These are phyloP conservation scores for Syncephalis fuscata DNA, from an alignment of 371 early-diverging fungal species.

Conservation along the genomic window DNA sequence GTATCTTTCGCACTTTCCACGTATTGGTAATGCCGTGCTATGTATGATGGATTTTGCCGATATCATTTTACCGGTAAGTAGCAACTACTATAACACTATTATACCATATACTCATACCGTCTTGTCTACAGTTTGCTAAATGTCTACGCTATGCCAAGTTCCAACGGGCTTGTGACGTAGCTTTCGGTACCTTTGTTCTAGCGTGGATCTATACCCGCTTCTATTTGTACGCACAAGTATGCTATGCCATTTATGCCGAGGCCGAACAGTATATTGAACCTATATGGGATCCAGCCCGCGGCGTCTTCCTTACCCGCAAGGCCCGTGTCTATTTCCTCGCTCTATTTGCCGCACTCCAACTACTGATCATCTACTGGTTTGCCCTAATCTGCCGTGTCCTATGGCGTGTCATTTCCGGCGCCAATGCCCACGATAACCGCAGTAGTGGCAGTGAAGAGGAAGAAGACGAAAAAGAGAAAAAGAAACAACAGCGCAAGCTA, in stretches of 20 bases:
- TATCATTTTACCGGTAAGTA: slow-evolving; percentile 47
- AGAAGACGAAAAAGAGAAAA: too few species aligned
- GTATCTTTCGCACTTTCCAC: slow-evolving; percentile 51
- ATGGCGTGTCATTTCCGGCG: background rate
- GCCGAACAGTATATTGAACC: slow-evolving; percentile 22
- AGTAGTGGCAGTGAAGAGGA: background rate
- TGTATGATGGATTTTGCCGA: slow-evolving; percentile 71
- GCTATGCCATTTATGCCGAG: slow-evolving; percentile 31
- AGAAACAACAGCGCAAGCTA: too few species aligned
- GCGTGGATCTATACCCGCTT: slow-evolving; percentile 69
- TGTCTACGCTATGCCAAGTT: slow-evolving; percentile 50
- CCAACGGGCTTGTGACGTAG: slow-evolving; percentile 36
- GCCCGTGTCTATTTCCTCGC: slow-evolving; percentile 32
- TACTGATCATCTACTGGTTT: slow-evolving; percentile 63
- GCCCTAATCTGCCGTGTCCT: slow-evolving; percentile 32
- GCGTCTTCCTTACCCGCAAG: slow-evolving; percentile 29
- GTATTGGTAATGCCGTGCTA: slow-evolving; percentile 67
- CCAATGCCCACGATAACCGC: background rate
- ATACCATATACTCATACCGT: background rate
- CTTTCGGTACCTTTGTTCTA: slow-evolving; percentile 57
- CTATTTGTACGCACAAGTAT: slow-evolving; percentile 30
- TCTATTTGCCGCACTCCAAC: slow-evolving; percentile 40
- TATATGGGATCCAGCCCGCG: slow-evolving; percentile 45
- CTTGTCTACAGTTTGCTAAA: slow-evolving; percentile 34
- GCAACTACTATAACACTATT: background rate